Base-by-base conservation (phyloP, 1,284 basidiomycete species). In the Rhodotorula sp. region DNA sequence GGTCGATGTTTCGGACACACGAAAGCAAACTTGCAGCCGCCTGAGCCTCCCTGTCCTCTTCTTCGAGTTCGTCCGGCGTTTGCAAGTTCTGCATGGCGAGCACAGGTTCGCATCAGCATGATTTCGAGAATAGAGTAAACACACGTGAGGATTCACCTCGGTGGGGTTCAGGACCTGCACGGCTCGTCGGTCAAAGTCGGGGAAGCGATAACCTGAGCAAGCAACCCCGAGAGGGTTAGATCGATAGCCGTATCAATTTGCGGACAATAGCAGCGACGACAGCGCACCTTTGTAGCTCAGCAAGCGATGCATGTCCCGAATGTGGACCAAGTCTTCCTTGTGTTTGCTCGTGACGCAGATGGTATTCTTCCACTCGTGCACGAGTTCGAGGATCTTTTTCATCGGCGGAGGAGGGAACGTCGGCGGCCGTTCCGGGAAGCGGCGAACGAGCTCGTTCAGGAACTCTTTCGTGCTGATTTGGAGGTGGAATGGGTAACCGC, bases 391-490 rank as follows among this genome's bases (percentile, higher is more conserved):
- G 75, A 98, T 95, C 76, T 91, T 87, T 17, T 88, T 88, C 94
- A 98, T 98, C 74, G 96, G 91, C 22, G 93, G 89, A 10, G 92
- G 91, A 0, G 93, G 92, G 80, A 96, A 95, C 15, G 93, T 90
- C 1, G 96, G 95, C 5, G 95, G 95, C 55, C 95, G 87, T 82
- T 99, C 96, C 15, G 96, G 96, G 81, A 99, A 99, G 70, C 95
- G 87, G 58, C 95, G 89, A 37, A 99, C 96, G 78, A 99, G 90
- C 81, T 98, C 95, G 82, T 99, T 99, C 29, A 99, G 85, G 79
- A 99, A 99, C 80, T 98, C 96, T 80, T 99, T 99, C 33, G 96
- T 99, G n/a, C 91, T 86, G 77, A 99, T 91, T 81, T 99, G 95
- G 33, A 99, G 88, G 79, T 99, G 95, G 71, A 99, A 90, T 0